A percentile compares a stretch with the other conserved stretches of the same genome.
Evolutionary conservation across 176 grass and related monocot genomes (phyloP).

Genomic region (Guadua angustifolia): DNA sequence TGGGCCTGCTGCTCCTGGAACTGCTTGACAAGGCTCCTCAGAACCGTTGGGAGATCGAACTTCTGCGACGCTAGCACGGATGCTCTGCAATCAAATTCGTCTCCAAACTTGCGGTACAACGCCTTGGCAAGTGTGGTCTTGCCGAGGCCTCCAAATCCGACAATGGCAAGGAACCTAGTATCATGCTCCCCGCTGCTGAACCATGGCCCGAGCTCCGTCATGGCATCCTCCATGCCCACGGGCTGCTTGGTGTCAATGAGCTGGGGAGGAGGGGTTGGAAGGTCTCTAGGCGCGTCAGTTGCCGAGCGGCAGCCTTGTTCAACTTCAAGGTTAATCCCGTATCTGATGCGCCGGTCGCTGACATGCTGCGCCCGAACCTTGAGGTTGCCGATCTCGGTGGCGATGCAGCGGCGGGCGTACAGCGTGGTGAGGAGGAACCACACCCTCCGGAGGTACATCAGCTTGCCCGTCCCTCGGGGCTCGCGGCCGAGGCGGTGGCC

Average conservation of each 20-base stretch:
- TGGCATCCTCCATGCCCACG: conserved; percentile 13
- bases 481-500: neutral
- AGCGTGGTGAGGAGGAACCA: neutral
- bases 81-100: neutral
- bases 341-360: neutral
- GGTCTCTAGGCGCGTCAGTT: neutral
- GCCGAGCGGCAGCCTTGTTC: rapidly evolving
- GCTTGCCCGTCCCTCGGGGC: neutral
- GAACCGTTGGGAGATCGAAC: neutral
- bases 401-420: neutral
- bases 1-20: conserved; percentile 13
- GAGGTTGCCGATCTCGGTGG: conserved; percentile 4
- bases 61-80: conserved; percentile 31
- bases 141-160: conserved; percentile 39
- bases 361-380: neutral
- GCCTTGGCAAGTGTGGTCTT: conserved; percentile 35
- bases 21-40: conserved; percentile 19
- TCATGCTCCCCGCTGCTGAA: neutral
- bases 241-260: conserved; percentile 16
- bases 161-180: neutral
- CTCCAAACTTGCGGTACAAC: conserved; percentile 11
- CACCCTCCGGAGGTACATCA: neutral
- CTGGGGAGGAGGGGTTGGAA: neutral
- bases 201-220: neutral
- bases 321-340: neutral